These are phyloP conservation scores for Diplodia sapinea DNA, from an alignment of 2,329 filamentous ascomycete species.

Conservation along the genomic window DNA sequence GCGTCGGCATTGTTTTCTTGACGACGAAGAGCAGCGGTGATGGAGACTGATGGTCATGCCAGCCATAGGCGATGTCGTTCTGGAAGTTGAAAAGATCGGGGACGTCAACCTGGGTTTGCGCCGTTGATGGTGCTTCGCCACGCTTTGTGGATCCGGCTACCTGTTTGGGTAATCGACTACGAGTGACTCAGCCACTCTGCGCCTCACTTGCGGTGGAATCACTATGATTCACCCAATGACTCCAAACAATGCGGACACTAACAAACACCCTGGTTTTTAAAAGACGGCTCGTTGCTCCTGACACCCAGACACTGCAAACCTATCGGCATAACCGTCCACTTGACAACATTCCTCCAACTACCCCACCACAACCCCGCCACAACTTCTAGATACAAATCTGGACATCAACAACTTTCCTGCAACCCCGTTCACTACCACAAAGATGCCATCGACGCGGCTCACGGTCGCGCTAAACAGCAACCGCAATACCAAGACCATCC, in stretches of 20 bases:
- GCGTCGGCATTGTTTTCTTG: not conserved
- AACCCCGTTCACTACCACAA: not conserved
- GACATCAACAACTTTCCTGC: not conserved
- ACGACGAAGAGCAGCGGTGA: not conserved
- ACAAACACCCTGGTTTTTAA: not conserved
- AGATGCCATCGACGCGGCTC: conserved; percentile 35
- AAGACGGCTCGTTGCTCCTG: not conserved
- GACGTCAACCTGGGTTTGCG: no score
- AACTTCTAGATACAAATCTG: not conserved
- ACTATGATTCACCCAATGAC: not conserved
- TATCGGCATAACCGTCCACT: not conserved
- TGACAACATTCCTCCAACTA: not conserved
- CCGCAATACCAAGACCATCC: conserved; percentile 40
- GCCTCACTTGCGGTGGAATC: not conserved
- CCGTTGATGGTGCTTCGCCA: not conserved
- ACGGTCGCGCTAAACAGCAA: conserved; percentile 43
- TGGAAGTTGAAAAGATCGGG: no score
- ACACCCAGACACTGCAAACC: not conserved
- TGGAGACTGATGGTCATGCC: not conserved
- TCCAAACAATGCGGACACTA: not conserved
- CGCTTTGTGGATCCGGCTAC: not conserved
- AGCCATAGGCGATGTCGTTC: no score
- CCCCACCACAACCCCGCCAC: not conserved
- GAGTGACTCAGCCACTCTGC: not conserved
- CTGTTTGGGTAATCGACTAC: not conserved